Conservation (phyloP, 257 asterid species). For the Salvia hispanica region DNA sequence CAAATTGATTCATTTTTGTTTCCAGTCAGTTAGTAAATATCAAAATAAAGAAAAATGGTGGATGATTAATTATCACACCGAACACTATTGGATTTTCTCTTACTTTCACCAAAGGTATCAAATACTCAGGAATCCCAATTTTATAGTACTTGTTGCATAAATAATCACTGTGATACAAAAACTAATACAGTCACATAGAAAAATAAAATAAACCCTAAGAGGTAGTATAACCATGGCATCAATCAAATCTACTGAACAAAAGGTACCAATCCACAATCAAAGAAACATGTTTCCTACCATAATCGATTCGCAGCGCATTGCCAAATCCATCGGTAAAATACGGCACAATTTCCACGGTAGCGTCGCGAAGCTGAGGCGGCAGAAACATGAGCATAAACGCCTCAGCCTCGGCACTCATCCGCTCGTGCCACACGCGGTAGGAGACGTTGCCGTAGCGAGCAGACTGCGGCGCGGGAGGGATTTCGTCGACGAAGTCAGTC, state of each 20-base stretch:
- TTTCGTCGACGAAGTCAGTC: slow-evolving; percentile 59
- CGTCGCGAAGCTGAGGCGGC: slow-evolving; percentile 46
- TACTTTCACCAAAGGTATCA: background rate
- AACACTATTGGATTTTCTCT: background rate
- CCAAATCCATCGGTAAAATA: slow-evolving; percentile 87
- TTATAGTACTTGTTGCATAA: background rate
- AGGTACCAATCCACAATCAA: background rate
- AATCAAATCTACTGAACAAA: background rate
- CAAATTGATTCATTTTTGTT: background rate
- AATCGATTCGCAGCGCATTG: slow-evolving; percentile 75
- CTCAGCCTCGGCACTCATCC: slow-evolving; percentile 66
- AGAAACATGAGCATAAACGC: slow-evolving; percentile 53
- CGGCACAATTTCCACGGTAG: slow-evolving; percentile 65
- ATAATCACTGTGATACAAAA: background rate
- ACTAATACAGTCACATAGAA: background rate
- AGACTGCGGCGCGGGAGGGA: slow-evolving; percentile 69
- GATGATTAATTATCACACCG: background rate
- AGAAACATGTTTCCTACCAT: slow-evolving; percentile 44
- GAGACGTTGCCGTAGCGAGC: slow-evolving; percentile 79
- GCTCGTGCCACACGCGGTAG: slow-evolving; percentile 78
- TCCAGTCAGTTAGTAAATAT: background rate
- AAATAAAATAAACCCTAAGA: background rate
- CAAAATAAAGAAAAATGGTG: background rate
- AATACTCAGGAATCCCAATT: background rate
- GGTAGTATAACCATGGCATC: too few relatives aligned